A percentile compares a stretch with the other conserved stretches of the same genome.
phyloP scores from a whole-genome alignment of 352 stramenopile genomes.

The Globisporangium parvum region DNA sequence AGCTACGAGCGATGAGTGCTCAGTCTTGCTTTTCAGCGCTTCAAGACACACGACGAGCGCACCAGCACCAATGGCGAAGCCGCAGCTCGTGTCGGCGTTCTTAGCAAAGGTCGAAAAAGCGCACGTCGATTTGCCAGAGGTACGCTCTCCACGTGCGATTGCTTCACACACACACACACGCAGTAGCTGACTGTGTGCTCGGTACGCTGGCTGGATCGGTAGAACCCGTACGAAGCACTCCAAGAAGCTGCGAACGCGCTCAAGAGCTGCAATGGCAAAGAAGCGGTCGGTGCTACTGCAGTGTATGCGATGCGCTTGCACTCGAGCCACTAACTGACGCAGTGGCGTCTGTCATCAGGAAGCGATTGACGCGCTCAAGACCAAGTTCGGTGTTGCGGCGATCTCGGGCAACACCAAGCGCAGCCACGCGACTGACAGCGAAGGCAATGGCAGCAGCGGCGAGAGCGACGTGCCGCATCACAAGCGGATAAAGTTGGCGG shows the following conservation, averaged over 20 bases:
- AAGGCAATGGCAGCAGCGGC: slow-evolving; percentile 3
- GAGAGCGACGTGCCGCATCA: slow-evolving; percentile 37
- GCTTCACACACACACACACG: background rate
- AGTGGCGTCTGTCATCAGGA: too few species aligned
- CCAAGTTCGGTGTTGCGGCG: slow-evolving; percentile 18
- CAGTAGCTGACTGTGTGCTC: background rate
- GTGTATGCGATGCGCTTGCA: background rate
- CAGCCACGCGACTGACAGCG: slow-evolving; percentile 14
- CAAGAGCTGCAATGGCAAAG: slow-evolving; percentile 25
- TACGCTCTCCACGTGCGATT: slow-evolving; percentile 2
- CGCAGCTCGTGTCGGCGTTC: slow-evolving; percentile 21
- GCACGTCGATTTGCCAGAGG: slow-evolving; percentile 29
- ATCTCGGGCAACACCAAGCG: slow-evolving; percentile 20
- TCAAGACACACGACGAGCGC: background rate
- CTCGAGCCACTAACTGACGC: background rate
- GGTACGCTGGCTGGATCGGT: background rate
- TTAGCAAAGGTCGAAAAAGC: slow-evolving; percentile 36
- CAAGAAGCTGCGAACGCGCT: slow-evolving; percentile 24
- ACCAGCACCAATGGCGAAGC: background rate
- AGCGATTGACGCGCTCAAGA: slow-evolving; percentile 26
- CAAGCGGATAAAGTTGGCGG: slow-evolving; percentile 49
- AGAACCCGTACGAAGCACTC: slow-evolving; percentile 36
- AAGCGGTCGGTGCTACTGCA: slow-evolving; percentile 11
- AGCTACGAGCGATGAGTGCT: background rate
- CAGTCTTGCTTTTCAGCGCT: slow-evolving; percentile 7